Evolutionary conservation across 2,329 filamentous ascomycete species (phyloP).

Genomic region (Curvularia spicifera): DNA sequence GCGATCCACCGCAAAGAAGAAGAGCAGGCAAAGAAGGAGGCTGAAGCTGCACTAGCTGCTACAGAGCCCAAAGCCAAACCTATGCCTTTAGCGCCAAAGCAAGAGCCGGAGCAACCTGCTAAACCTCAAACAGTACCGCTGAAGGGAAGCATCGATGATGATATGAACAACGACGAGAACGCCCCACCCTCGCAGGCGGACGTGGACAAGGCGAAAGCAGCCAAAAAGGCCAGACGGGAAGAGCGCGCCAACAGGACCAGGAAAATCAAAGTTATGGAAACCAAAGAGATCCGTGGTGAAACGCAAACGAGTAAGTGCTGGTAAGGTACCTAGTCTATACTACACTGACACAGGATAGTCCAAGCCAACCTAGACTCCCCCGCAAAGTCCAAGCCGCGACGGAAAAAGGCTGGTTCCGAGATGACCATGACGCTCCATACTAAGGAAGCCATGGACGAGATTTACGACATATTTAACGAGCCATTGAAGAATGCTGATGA

Average conservation of each 20-base stretch:
- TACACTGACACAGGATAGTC: conserved; percentile 61
- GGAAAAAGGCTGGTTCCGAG: conserved; percentile 76
- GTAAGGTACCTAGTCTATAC: background rate
- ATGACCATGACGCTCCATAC: conserved; percentile 99
- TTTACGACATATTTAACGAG: conserved; percentile 96
- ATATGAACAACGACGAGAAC: conserved; percentile 55
- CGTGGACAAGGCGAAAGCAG: conserved; percentile 64
- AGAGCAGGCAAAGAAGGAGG: conserved; percentile 34
- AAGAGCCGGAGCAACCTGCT: conserved; percentile 22
- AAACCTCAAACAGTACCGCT: conserved; percentile 41
- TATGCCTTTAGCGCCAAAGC: conserved; percentile 26
- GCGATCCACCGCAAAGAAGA: conserved; percentile 40
- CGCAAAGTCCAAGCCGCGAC: conserved; percentile 71
- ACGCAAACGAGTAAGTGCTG: conserved; percentile 81
- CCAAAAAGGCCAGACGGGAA: conserved; percentile 56
- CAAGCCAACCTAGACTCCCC: conserved; percentile 94
- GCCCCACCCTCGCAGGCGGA: conserved; percentile 54
- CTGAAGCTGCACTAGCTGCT: conserved; percentile 23
- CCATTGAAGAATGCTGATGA: conserved; percentile 65
- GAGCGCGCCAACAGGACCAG: conserved; percentile 58
- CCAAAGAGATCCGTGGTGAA: conserved; percentile 70
- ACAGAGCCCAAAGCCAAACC: conserved; percentile 22
- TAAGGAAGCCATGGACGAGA: conserved; percentile 92
- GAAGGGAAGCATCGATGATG: conserved; percentile 45
- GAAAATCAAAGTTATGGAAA: conserved; percentile 77